Evolutionary conservation across 768 basidiomycete genomes (phyloP).

Genomic region (Tricholoma sp.): DNA sequence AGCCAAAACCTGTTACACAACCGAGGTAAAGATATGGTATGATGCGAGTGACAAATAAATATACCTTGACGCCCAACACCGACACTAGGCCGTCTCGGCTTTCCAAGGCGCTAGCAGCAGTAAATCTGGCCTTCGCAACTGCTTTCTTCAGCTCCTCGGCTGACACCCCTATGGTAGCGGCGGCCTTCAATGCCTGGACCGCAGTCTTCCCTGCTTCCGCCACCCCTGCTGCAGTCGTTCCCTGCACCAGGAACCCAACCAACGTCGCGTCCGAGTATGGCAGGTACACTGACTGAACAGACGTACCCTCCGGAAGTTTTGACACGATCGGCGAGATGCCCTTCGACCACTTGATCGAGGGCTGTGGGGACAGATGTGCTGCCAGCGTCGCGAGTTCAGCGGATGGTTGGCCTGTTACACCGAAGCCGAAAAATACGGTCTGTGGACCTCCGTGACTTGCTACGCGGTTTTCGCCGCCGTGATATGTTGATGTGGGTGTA

Average conservation of each 20-base stretch:
- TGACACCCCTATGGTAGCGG: constrained; percentile 53
- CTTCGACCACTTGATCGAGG: constrained; percentile 84
- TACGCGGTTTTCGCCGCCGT: constrained; percentile 86
- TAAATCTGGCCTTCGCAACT: constrained; percentile 84
- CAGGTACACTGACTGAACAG: constrained; percentile 70
- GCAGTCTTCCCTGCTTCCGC: constrained; percentile 66
- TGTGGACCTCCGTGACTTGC: constrained; percentile 55
- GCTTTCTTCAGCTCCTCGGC: constrained; percentile 76
- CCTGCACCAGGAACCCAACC: constrained; percentile 79
- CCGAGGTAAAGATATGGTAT: neutral
- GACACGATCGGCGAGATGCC: constrained; percentile 66
- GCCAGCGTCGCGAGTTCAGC: constrained; percentile 77
- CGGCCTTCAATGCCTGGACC: constrained; percentile 56
- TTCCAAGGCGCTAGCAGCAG: constrained; percentile 67
- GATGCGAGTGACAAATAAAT: constrained; percentile 15
- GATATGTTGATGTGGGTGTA: constrained; percentile 42
- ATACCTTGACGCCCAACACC: constrained; percentile 61
- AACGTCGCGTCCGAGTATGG: constrained; percentile 92
- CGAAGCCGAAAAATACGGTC: constrained; percentile 87
- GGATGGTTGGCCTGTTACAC: constrained; percentile 57
- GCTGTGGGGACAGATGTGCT: constrained; percentile 71
- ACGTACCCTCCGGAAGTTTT: constrained; percentile 51
- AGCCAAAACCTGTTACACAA: constrained; percentile 51
- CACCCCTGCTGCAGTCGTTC: constrained; percentile 54
- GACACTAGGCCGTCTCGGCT: constrained; percentile 61